Evolutionary conservation across 2,329 filamentous ascomycete species (phyloP).

Genomic region (Davidsoniella virescens): DNA sequence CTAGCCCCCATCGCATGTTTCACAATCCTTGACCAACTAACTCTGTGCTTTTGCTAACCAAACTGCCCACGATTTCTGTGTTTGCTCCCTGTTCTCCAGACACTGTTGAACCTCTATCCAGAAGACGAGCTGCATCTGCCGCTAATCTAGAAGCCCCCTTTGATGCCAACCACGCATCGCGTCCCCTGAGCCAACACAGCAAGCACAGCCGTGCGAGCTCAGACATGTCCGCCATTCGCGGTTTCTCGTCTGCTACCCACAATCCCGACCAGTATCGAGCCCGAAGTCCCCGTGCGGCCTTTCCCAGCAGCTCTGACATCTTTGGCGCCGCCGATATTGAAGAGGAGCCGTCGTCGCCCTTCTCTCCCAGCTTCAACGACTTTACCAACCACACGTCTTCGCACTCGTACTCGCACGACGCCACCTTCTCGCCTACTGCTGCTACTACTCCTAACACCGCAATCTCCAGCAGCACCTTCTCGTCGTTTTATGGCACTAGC

Average conservation of each 20-base stretch:
- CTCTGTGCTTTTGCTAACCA: neutral
- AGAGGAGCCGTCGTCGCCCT: constrained; percentile 6
- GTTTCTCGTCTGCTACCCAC: constrained; percentile 32
- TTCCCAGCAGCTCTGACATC: constrained; percentile 19
- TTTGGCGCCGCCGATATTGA: constrained; percentile 25
- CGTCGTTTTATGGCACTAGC: constrained; percentile 20
- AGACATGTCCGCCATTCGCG: constrained; percentile 45
- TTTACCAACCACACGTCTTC: neutral
- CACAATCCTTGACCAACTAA: constrained; percentile 5
- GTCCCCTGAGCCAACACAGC: constrained; percentile 43
- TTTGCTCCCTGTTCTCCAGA: constrained; percentile 7
- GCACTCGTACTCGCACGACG: neutral
- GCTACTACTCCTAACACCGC: constrained; percentile 4
- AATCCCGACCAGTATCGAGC: constrained; percentile 24
- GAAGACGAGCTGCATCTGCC: constrained; percentile 44
- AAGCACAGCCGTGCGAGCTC: constrained; percentile 57
- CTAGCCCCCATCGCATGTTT: constrained; percentile 4
- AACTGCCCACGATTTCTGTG: neutral
- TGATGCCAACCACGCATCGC: constrained; percentile 26
- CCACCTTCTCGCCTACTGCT: neutral
- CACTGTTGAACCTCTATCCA: constrained; percentile 20
- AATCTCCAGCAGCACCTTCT: constrained; percentile 1
- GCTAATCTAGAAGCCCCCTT: constrained; percentile 40
- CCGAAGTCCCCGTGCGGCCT: constrained; percentile 30
- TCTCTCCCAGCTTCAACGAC: constrained; percentile 21